phyloP scores from a whole-genome alignment of 1,139 yeast genomes.

The Pneumocystis murina region DNA sequence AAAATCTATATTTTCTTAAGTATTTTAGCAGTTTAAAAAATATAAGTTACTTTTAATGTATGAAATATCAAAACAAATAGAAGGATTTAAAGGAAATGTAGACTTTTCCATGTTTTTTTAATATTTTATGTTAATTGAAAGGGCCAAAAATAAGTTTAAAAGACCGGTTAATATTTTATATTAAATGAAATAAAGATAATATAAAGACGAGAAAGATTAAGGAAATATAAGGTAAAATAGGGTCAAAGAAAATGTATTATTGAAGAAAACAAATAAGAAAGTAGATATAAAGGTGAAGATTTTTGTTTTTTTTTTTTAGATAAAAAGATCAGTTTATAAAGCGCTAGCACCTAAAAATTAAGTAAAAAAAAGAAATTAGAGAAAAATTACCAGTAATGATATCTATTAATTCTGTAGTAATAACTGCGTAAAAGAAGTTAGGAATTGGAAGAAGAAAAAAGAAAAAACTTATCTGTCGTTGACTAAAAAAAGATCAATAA shows the following conservation, averaged over 20 bases:
- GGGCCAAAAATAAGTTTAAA: too few relatives aligned
- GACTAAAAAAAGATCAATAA: not conserved
- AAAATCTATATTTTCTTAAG: not conserved
- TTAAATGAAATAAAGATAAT: too few relatives aligned
- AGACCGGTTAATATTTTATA: too few relatives aligned
- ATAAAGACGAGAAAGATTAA: too few relatives aligned
- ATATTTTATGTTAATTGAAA: too few relatives aligned
- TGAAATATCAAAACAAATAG: not conserved
- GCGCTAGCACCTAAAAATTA: not conserved
- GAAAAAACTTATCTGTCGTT: not conserved
- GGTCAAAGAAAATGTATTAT: too few relatives aligned
- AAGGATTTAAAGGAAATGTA: not conserved
- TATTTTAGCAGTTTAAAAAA: not conserved
- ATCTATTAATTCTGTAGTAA: slow-evolving; percentile 98
- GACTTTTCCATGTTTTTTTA: not conserved
- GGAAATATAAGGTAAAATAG: too few relatives aligned
- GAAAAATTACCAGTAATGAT: slow-evolving; percentile 68
- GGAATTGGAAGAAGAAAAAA: not conserved
- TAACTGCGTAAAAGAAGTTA: slow-evolving; percentile 80
- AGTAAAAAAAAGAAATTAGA: not conserved
- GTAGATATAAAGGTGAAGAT: too few relatives aligned
- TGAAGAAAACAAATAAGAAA: too few relatives aligned
- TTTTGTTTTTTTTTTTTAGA: too few relatives aligned
- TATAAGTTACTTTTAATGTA: not conserved
- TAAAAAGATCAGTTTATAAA: not conserved